Base-by-base conservation (phyloP, 768 basidiomycete species). In the Saitozyma podzolica region DNA sequence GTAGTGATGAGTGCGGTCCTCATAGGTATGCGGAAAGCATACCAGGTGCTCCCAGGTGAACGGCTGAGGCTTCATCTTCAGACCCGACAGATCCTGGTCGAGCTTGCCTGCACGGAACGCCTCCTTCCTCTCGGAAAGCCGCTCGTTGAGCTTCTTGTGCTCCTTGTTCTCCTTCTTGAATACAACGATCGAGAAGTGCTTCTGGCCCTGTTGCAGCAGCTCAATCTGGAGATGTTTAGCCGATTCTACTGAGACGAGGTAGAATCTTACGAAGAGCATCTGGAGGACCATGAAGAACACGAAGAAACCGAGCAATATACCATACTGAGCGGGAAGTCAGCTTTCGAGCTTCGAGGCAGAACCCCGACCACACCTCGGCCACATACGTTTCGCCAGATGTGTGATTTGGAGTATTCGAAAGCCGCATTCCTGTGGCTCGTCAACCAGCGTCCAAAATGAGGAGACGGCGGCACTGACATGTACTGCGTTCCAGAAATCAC, bases 291-390 rank as follows among this genome's bases (percentile, higher is more conserved):
- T 83, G 81, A 91, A 92, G 64, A 85, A 78, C 51, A 89, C 20
- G 68, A 90, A 81, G 81, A 91, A 89, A 6, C 81, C 89, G 50
- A 91, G 29, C 39, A 90, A 75, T 39, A 93, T 87, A 14, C 88
- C 81, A 68, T 90, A 86, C 76, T 89, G 85, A 20, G 84, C 45
- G 70, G 29, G 29, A 29, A 29, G 84, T 85, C 82, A 72, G 89
- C 13, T 80, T 87, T 61, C 80, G 40, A 47, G 11, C 45, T 29
- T 29, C 29, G 29, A 29, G 29, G 29, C 29, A 29, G 29, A 29
- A 29, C 29, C n/a, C 45, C 45, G 11, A 11, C 45, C 45, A 11
- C 45, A 11, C 11, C 8, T 49, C 4, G 14, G 8, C 3, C 41
- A 64, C 13, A 64, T 29, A 66, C 67, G 66, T 78, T 78, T 56